phyloP scores from a whole-genome alignment of 306 rosid genomes.

The Corylus avellana region DNA sequence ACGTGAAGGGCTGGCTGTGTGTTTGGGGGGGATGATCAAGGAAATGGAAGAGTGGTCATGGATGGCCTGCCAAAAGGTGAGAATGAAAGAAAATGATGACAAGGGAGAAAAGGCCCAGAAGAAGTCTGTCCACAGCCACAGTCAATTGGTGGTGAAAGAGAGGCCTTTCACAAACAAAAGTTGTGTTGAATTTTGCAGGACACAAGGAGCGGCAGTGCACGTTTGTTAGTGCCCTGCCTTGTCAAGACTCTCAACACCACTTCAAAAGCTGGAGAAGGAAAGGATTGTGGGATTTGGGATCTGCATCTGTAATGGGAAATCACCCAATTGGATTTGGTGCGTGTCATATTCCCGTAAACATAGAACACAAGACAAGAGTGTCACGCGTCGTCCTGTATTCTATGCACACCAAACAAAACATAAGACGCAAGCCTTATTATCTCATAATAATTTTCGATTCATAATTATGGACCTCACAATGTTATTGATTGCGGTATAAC shows the following conservation, averaged over 20 bases:
- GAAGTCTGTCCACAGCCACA: neutral
- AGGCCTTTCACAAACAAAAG: neutral
- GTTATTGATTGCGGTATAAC: too few species aligned
- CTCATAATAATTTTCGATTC: too few species aligned
- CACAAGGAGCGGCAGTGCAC: neutral
- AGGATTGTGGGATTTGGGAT: slow-evolving; percentile 1
- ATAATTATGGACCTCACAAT: too few species aligned
- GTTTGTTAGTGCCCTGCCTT: neutral
- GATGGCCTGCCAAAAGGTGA: neutral
- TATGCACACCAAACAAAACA: too few species aligned
- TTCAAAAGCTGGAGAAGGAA: neutral
- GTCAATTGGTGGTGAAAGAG: neutral
- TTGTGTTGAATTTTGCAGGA: neutral
- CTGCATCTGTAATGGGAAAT: neutral
- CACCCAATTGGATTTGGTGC: neutral
- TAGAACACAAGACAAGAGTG: too few species aligned
- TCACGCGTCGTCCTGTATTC: too few species aligned
- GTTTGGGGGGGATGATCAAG: neutral
- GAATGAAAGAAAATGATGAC: neutral
- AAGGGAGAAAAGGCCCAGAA: neutral
- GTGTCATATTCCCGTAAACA: too few species aligned
- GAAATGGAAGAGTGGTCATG: neutral
- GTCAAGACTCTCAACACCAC: neutral
- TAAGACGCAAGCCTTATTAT: too few species aligned
- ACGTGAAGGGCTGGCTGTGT: neutral